These are phyloP conservation scores for Taphrina deformans DNA, from an alignment of 1,139 yeast genomes.

Conservation along the genomic window DNA sequence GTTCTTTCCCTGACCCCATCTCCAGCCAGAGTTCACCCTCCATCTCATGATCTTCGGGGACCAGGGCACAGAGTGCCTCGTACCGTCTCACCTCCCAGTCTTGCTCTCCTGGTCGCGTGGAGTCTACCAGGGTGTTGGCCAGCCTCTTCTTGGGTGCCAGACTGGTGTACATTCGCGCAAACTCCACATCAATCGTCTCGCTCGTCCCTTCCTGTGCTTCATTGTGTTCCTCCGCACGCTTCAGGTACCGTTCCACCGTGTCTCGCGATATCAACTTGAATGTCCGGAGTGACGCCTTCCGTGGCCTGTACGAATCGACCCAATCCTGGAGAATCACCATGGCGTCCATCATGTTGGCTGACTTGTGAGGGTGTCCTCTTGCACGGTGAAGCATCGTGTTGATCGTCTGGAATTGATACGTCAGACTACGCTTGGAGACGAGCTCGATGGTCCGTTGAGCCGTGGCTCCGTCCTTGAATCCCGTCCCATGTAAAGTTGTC, in stretches of 20 bases:
- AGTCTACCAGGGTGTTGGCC: slow-evolving; percentile 7
- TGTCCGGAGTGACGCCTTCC: background rate
- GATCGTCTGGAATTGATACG: slow-evolving; percentile 22
- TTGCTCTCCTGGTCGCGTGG: slow-evolving; percentile 3
- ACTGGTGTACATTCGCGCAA: slow-evolving; percentile 4
- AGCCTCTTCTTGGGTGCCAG: background rate
- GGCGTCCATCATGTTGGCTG: slow-evolving; percentile 6
- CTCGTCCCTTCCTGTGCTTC: background rate
- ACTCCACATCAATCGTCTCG: background rate
- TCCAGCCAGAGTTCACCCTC: background rate
- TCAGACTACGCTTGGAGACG: slow-evolving; percentile 6
- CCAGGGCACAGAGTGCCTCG: background rate
- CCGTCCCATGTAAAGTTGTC: slow-evolving; percentile 18
- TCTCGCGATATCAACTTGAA: background rate
- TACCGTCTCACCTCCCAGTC: slow-evolving; percentile 16
- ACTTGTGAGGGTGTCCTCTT: slow-evolving; percentile 20
- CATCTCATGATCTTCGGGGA: background rate
- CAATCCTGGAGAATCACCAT: background rate
- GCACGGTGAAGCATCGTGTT: slow-evolving; percentile 23
- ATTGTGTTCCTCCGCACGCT: slow-evolving; percentile 3
- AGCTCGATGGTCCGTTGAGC: slow-evolving; percentile 2
- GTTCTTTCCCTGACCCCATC: background rate
- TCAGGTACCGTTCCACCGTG: slow-evolving; percentile 11
- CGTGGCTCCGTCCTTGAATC: slow-evolving; percentile 18
- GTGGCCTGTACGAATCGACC: background rate